Evolutionary conservation across 495 filamentous ascomycete species (phyloP), one percentile per base, ranked within the genome.

Genomic region (Cercophora scortea): DNA sequence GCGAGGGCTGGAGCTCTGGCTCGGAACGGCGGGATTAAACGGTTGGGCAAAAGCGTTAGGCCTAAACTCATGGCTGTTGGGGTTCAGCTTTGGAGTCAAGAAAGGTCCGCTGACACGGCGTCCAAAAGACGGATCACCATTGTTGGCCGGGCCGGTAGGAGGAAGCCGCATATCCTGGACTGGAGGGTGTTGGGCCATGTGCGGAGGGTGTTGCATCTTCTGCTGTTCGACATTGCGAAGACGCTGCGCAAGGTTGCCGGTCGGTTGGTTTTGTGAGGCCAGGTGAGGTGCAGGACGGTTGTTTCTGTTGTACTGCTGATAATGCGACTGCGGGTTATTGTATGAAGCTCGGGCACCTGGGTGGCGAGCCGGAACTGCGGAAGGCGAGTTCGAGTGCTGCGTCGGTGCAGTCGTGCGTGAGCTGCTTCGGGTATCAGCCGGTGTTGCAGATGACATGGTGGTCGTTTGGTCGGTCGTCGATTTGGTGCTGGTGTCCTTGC

Each of bases 1-100:
- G 46, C 78, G 77, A 10, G 86, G 83, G 62, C 82, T 89, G 15
- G 85, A 87, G 15, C 79, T 73, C 53, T 72, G 74, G 57, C 80
- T 85, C 45, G 75, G 78, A 54, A 75, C 79, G 57, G 75, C 78
- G n/a, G 89, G 90, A 53, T 79, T 88, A 68, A 96, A 95, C 0
- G 85, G 73, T 42, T 74, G 82, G 4, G 89, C 89, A 39, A 85
- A 83, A 8, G 88, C 81, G 60, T 84, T 91, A 4, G 89, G 89
- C 56, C 84, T 81, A 70, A 96, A 96, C 60, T 94, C 90, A 59
- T 82, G 77, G 33, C 86, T 90, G 46, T 82, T 84, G 2, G 87
- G 89, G 58, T 95, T 94, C 70, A 95, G 80, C 64, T 88, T 86
- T 25, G 75, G 76, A 32, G 25, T 25, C 25, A 25, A 25, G 25